Evolutionary conservation across 2,329 filamentous ascomycete species (phyloP).

Genomic region (Clarireedia monteithiana): DNA sequence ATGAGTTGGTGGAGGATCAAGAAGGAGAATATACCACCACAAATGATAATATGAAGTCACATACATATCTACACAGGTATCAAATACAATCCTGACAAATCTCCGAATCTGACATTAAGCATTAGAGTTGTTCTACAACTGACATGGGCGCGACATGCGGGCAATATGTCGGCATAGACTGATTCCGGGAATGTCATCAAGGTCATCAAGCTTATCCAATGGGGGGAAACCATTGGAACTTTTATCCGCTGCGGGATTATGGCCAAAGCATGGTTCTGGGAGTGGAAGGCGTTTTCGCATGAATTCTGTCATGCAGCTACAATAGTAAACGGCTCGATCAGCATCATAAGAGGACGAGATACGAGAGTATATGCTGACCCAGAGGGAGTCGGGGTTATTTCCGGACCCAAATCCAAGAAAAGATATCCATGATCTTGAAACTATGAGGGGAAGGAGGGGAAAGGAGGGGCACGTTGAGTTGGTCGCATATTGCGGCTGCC

Average conservation of each 20-base stretch:
- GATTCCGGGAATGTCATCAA: conserved; percentile 13
- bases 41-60: not conserved
- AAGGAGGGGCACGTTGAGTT: not conserved
- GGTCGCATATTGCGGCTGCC: conserved; percentile 6
- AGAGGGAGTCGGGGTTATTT: not conserved
- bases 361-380: not conserved
- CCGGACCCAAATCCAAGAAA: not conserved
- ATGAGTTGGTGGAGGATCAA: not conserved
- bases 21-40: not conserved
- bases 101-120: not conserved
- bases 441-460: conserved; percentile 4
- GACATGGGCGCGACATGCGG: conserved; percentile 1
- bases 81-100: conserved; percentile 5
- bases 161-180: conserved; percentile 12
- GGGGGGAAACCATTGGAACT: conserved; percentile 1
- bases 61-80: not conserved
- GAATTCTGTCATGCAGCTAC: conserved; percentile 15
- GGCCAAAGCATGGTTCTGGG: conserved; percentile 1
- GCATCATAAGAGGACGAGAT: not conserved
- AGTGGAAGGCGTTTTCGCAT: conserved; percentile 14
- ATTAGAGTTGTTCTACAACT: not conserved
- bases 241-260: conserved; percentile 12
- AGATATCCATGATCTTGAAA: not conserved
- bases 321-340: not conserved
- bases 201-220: conserved; percentile 14